These are phyloP conservation scores for Balamuthia mandrillaris DNA, from an alignment of 208 protist species.

Conservation along the genomic window DNA sequence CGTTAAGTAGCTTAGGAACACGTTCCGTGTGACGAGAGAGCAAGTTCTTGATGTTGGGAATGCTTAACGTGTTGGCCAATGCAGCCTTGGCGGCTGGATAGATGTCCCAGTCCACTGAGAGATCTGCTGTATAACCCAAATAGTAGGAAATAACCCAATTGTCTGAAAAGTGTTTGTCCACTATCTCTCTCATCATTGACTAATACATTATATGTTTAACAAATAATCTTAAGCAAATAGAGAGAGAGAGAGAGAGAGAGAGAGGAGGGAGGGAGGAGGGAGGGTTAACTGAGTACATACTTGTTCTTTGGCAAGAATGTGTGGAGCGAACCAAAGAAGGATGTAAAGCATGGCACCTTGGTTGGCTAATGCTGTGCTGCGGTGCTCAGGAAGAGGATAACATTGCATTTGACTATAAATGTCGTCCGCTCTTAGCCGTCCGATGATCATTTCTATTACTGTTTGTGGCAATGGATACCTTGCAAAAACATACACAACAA, in stretches of 20 bases:
- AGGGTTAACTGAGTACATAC: constrained; percentile 26
- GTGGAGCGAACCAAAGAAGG: constrained; percentile 93
- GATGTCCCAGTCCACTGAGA: constrained; percentile 82
- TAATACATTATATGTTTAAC: too few species aligned
- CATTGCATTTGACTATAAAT: constrained; percentile 87
- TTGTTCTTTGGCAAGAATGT: constrained; percentile 82
- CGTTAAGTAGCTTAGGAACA: constrained; percentile 60
- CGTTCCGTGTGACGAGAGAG: constrained; percentile 60
- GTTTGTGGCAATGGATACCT: constrained; percentile 20
- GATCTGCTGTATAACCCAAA: constrained; percentile 88
- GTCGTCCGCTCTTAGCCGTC: constrained; percentile 88
- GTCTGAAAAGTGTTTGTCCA: constrained; percentile 96
- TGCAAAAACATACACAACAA: too few species aligned
- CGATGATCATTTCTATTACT: constrained; percentile 83
- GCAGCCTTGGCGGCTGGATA: constrained; percentile 88
- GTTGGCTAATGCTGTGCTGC: constrained; percentile 82
- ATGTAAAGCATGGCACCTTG: constrained; percentile 93
- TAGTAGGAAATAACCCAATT: constrained; percentile 97
- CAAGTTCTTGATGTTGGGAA: constrained; percentile 76
- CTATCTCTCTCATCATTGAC: constrained; percentile 94
- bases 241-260: not conserved
- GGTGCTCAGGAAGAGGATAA: constrained; percentile 90
- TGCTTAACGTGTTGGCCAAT: constrained; percentile 82
- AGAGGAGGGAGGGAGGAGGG: too few species aligned
- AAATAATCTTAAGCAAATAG: not conserved